phyloP scores from a whole-genome alignment of 73 alveolate species.

The Tetrahymena thermophila region DNA sequence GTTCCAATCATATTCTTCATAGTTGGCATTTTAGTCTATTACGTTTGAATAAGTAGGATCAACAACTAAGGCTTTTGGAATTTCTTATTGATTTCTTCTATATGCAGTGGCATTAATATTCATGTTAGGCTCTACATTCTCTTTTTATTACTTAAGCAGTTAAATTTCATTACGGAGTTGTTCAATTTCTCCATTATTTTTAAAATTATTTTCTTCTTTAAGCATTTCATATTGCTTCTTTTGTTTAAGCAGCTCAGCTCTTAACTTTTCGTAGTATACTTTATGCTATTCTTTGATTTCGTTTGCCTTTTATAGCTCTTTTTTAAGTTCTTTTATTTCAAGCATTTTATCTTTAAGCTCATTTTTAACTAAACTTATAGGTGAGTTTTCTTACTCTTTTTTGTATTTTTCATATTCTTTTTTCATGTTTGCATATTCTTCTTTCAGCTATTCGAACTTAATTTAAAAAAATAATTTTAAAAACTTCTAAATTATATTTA shows the following conservation, averaged over 20 bases:
- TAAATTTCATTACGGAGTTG: neutral
- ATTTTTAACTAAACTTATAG: constrained; percentile 4
- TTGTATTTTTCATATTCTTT: neutral
- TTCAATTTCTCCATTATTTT: neutral
- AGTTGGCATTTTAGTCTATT: neutral
- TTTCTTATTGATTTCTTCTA: neutral
- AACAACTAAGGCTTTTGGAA: neutral
- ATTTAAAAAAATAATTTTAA: neutral
- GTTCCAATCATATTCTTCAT: constrained; percentile 9
- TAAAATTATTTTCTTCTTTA: neutral
- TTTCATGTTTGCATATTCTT: constrained; percentile 5
- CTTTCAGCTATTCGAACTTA: neutral
- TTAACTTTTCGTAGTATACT: constrained; percentile 28
- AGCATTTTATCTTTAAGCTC: neutral
- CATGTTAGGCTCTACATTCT: neutral
- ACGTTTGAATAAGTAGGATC: neutral
- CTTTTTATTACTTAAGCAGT: neutral
- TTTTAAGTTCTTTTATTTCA: constrained; percentile 30
- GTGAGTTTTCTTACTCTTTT: constrained; percentile 23
- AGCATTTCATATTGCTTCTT: neutral
- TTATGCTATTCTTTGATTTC: constrained; percentile 21
- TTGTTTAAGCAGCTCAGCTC: constrained; percentile 20
- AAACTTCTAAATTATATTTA: too few relatives aligned
- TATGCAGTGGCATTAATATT: neutral
- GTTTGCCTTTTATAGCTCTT: constrained; percentile 19